Evolutionary conservation across 148 eudicot species (phyloP), one percentile per base, ranked within the genome.

Genomic region (Simmondsia chinensis): DNA sequence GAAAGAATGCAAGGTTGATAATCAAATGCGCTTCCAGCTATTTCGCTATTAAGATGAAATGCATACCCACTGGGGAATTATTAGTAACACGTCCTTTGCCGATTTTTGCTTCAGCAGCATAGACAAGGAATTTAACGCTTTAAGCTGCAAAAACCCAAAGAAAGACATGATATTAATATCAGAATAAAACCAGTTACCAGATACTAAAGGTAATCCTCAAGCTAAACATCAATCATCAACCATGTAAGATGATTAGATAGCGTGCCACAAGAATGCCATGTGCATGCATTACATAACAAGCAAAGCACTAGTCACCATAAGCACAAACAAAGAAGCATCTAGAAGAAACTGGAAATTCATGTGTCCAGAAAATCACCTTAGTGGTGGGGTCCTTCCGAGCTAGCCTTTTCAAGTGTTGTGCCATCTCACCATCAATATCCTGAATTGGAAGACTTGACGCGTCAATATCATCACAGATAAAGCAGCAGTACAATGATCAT

Each of bases 41-140:
- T n/a, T n/a, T n/a, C n/a, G n/a, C n/a, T n/a, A n/a, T n/a, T n/a
- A 40, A 56, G 35, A 27, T 26, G 24, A 30, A 31, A 27, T 41
- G 29, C 70, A 59, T 81, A 89, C 97, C 97, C 97, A 89, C 48
- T 84, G 93, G 15, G 97, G 95, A 48, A 84, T 69, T 33, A 84
- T 78, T 1, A 70, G 71, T 42, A 63, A 33, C 37, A 89, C 33
- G 48, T 89, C 95, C 73, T 72, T 80, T 63, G 82, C 71, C 33
- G 84, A 52, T 66, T 79, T 81, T 56, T 89, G 63, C 65, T 84
- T 74, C 56, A 89, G 66, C 32, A 84, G 59, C 26, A 37, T 43
- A 43, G 88, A 76, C 50, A 89, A 61, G 46, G 88, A 69, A 64
- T 76, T 47, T 57, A 89, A 70, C 24, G 97, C 95, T 76, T 89